Evolutionary conservation across 805 yeast genomes (phyloP).

Genomic region (Allodekkera sacchari): DNA sequence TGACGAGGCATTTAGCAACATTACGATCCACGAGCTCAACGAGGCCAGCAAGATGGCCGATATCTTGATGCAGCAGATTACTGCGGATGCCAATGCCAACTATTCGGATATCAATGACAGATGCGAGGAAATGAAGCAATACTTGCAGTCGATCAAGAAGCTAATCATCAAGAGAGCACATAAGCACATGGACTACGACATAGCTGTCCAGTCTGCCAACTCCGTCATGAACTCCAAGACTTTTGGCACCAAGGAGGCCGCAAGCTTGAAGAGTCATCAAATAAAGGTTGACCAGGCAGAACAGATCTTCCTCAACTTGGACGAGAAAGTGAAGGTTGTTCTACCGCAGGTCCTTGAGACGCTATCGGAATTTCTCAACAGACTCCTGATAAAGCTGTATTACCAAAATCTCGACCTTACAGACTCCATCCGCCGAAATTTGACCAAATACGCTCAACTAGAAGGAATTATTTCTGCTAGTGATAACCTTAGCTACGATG

Average conservation of each 20-base stretch:
- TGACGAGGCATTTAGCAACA: constrained; percentile 21
- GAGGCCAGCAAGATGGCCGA: constrained; percentile 21
- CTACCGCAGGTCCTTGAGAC: constrained; percentile 39
- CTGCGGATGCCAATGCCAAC: constrained; percentile 13
- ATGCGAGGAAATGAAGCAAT: constrained; percentile 31
- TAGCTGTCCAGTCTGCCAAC: constrained; percentile 28
- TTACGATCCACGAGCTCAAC: constrained; percentile 22
- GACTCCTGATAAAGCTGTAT: constrained; percentile 30
- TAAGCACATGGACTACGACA: constrained; percentile 34
- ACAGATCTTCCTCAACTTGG: constrained; percentile 26
- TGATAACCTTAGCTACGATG: constrained; percentile 20
- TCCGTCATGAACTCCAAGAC: constrained; percentile 27
- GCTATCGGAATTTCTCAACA: constrained; percentile 41
- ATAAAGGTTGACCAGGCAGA: constrained; percentile 24
- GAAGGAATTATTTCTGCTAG: constrained; percentile 20
- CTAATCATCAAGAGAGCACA: constrained; percentile 36
- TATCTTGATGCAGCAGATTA: constrained; percentile 17
- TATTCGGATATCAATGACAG: constrained; percentile 25
- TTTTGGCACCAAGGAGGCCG: constrained; percentile 31
- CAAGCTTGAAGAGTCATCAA: constrained; percentile 26
- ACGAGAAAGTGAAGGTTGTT: constrained; percentile 31
- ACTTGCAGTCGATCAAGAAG: constrained; percentile 29
- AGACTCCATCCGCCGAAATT: constrained; percentile 23
- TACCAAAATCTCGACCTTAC: constrained; percentile 30
- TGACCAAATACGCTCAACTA: constrained; percentile 18